Evolutionary conservation across 1,139 yeast genomes (phyloP), one percentile per base, ranked within the genome.

Genomic region (Hyphopichia fennica): DNA sequence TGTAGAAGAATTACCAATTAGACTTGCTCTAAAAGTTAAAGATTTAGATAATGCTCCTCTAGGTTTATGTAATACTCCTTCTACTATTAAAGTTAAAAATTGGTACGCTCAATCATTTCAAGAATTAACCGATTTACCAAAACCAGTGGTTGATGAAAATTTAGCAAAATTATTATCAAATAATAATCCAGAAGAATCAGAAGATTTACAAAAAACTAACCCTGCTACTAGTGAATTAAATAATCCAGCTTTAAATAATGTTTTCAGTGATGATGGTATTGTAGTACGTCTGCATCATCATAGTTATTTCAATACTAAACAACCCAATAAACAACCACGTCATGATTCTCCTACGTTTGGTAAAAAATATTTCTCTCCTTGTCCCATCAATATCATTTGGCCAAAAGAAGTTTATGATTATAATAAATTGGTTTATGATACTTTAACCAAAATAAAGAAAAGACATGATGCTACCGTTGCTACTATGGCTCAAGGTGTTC

Each of bases 31-130:
- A 52, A 77, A 95, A 45, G 96, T 89, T 27, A 84, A 87, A 58
- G 96, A 89, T 58, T 69, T 90, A 44, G 96, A 89, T 38, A 77
- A 78, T 35, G 77, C 95, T 28, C 96, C 96, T 0, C 73, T 83
- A 52, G 93, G 89, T 0, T 72, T 90, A 44, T 76, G 74, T 51
- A 73, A 82, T 32, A 82, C 83, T 80, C 89, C 90, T 1, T 82
- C 90, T 3, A 87, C 93, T 38, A 70, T 77, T 44, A 77, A 83
- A 50, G 96, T 90, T 17, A 79, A 84, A 48, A 82, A 87, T 58
- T 90, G 96, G 96, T 90, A 90, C 57, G 93, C 95, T 2, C 95
- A 88, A 62, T 84, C 93, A 15, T 90, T 89, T 60, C 90, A 88
- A 53, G 96, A 89, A 56, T 73, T 89, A 52, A 81, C 87, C 11